Evolutionary conservation across 139 green algal genomes (phyloP), one percentile per base, ranked within the genome.

Genomic region (Micractinium conductrix): DNA sequence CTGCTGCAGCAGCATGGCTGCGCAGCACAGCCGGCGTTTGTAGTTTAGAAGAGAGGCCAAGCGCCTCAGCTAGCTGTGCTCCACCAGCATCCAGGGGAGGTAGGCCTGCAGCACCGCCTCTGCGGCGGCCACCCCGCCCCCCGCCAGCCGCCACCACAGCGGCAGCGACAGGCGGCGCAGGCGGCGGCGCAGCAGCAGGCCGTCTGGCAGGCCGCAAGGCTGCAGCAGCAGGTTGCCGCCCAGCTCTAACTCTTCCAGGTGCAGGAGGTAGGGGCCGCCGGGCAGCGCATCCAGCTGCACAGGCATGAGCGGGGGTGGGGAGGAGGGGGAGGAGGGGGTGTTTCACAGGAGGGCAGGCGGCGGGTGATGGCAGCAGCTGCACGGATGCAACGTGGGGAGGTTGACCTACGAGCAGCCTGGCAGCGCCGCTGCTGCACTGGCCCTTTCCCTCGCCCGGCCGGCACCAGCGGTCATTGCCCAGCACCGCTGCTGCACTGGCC

Each of bases 81-180:
- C 37, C 55, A 82, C 38, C 58, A 38, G 26, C 33, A 82, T 55
- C 76, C 76, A 82, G 26, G 76, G 76, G 58, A 82, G 68, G 76
- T 28, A 26, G 2, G 28, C 17, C 58, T 73, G 76, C 76, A 82
- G 76, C 19, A 42, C 24, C 19, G 38, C 55, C 16, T n/a, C 33
- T 37, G 44, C 26, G 40, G 38, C 24, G 6, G n/a, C 58, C 1
- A n/a, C 12, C 28, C 42, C 24, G 6, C 70, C 58, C 7, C 76
- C 76, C 53, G 42, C 55, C 76, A 58, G 76, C 38, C 28, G 76
- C 76, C 76, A 82, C 58, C 62, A 82, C 24, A 72, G 24, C 28
- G 76, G 76, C 55, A 82, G 55, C 38, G 14, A 2, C 3, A 82
- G 55, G 58, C 76, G 76, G 37, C 76, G 38, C 58, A 82, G 76